Evolutionary conservation across 2,329 filamentous ascomycete genomes (phyloP).

Genomic region (Venturia carpophila): DNA sequence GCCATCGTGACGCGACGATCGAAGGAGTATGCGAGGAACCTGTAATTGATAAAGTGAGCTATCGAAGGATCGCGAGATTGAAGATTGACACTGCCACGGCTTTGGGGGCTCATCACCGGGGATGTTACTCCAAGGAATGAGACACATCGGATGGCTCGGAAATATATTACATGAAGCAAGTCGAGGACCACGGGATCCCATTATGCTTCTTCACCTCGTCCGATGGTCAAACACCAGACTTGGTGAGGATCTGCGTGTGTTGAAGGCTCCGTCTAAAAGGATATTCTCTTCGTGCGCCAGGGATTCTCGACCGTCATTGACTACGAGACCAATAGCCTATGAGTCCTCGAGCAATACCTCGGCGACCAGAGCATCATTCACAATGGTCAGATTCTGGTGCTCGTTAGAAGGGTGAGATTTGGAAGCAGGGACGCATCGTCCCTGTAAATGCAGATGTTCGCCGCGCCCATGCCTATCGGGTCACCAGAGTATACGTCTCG

Average conservation of each 20-base stretch:
- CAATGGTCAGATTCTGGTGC: constrained; percentile 46
- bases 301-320: constrained; percentile 31
- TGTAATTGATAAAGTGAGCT: constrained; percentile 47
- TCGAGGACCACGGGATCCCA: constrained; percentile 36
- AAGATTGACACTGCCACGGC: constrained; percentile 44
- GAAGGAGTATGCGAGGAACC: constrained; percentile 46
- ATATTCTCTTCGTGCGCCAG: constrained; percentile 30
- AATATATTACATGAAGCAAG: constrained; percentile 20
- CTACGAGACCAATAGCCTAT: constrained; percentile 41
- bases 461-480: constrained; percentile 47
- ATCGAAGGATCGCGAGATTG: constrained; percentile 45
- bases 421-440: constrained; percentile 43
- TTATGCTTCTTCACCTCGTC: constrained; percentile 33
- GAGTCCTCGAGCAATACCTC: constrained; percentile 41
- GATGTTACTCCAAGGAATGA: constrained; percentile 9
- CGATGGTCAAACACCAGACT: constrained; percentile 42
- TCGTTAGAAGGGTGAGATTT: constrained; percentile 38
- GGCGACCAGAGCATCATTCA: constrained; percentile 42
- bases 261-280: constrained; percentile 29
- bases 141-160: neutral
- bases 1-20: constrained; percentile 47
- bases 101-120: constrained; percentile 11
- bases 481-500: constrained; percentile 38
- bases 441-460: constrained; percentile 45
- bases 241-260: constrained; percentile 36